Percentiles rank a stretch among this genome's conserved stretches.
Conservation (phyloP, 2,329 filamentous ascomycete species). For the Neopestalotiopsis sp. region DNA sequence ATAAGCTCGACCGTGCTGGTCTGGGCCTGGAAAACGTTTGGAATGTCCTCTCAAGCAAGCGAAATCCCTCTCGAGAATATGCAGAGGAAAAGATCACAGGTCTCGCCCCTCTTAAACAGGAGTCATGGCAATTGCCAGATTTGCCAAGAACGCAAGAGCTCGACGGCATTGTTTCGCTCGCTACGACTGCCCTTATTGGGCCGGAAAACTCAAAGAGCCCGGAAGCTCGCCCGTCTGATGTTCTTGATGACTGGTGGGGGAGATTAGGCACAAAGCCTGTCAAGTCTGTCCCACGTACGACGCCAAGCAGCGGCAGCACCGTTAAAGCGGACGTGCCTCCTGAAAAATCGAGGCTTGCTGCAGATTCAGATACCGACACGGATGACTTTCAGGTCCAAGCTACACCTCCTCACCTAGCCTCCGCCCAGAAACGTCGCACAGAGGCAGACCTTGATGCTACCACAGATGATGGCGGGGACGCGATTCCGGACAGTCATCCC, state of each 20-base stretch:
- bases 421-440: slow-evolving; percentile 29
- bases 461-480: slow-evolving; percentile 29
- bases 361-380: slow-evolving; percentile 36
- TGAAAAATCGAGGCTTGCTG: slow-evolving; percentile 22
- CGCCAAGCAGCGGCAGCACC: slow-evolving; percentile 5
- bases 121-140: slow-evolving; percentile 43
- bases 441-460: slow-evolving; percentile 22
- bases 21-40: slow-evolving; percentile 61
- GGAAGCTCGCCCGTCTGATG: slow-evolving; percentile 38
- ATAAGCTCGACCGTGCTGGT: slow-evolving; percentile 59
- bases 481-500: slow-evolving; percentile 27
- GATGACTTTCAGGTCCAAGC: slow-evolving; percentile 60
- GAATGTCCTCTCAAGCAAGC: slow-evolving; percentile 53
- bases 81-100: slow-evolving; percentile 58
- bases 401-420: slow-evolving; percentile 49
- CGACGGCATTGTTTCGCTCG: slow-evolving; percentile 41
- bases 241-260: slow-evolving; percentile 57
- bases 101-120: slow-evolving; percentile 53
- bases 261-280: slow-evolving; percentile 40
- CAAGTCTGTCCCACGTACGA: slow-evolving; percentile 20
- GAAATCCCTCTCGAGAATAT: slow-evolving; percentile 47
- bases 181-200: slow-evolving; percentile 47
- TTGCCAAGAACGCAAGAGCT: slow-evolving; percentile 30
- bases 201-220: slow-evolving; percentile 37
- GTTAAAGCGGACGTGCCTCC: slow-evolving; percentile 20